phyloP scores from a whole-genome alignment of 352 stramenopile genomes.

The Blastocystis sp. region DNA sequence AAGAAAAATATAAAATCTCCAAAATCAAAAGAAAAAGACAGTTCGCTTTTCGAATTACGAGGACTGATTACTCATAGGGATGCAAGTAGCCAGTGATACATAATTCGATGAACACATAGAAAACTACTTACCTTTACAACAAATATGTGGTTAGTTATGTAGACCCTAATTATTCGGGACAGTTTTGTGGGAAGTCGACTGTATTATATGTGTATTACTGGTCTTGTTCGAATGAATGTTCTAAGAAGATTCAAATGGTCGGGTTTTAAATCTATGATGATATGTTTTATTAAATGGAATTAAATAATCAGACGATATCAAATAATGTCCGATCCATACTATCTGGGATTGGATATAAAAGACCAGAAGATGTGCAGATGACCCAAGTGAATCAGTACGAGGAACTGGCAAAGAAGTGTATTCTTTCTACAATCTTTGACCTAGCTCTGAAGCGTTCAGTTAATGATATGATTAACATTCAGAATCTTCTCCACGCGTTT shows the following conservation, averaged over 20 bases:
- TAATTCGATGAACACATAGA: neutral
- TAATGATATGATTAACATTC: neutral
- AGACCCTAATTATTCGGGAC: neutral
- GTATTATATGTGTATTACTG: too few species aligned
- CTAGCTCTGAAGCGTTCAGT: neutral
- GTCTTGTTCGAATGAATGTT: too few species aligned
- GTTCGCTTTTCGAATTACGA: constrained; percentile 15
- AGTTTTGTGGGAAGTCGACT: too few species aligned
- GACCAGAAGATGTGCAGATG: neutral
- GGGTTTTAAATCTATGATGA: too few species aligned
- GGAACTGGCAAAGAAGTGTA: neutral
- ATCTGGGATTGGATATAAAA: neutral
- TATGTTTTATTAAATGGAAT: neutral
- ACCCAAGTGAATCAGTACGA: neutral
- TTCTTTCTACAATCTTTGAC: neutral
- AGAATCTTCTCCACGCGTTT: neutral
- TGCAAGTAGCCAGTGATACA: constrained; percentile 31
- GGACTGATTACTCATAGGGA: constrained; percentile 1
- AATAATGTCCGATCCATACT: neutral
- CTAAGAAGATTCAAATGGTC: too few species aligned
- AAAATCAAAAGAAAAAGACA: neutral
- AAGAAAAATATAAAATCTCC: neutral
- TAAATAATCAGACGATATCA: neutral
- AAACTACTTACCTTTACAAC: neutral
- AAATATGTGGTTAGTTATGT: neutral